Conservation (phyloP, 2,329 filamentous ascomycete species). For the Cercospora sp. region DNA sequence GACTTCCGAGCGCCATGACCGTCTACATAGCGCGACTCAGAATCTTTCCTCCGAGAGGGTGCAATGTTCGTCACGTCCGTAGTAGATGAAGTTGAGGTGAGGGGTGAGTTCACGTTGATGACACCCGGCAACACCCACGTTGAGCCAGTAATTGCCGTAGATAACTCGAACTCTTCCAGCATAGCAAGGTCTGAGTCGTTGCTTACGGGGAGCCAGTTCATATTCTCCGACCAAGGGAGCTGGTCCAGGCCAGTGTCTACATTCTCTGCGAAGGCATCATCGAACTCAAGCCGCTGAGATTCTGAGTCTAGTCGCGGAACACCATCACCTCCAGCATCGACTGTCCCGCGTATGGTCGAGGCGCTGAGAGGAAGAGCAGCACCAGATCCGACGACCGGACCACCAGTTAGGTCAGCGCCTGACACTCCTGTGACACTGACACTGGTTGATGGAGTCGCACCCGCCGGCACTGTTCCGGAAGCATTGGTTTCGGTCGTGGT, state of each 20-base stretch:
- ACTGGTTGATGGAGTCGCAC: neutral
- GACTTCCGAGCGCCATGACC: constrained; percentile 1
- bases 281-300: neutral
- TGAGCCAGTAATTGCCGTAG: neutral
- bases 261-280: neutral
- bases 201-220: constrained; percentile 7
- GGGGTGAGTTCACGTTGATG: neutral
- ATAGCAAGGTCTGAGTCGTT: neutral
- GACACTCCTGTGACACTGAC: neutral
- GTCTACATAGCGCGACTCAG: constrained; percentile 2
- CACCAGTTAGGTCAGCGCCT: neutral
- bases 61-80: neutral
- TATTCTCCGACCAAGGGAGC: neutral
- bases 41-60: neutral
- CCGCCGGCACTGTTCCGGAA: neutral
- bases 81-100: neutral
- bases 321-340: neutral
- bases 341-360: neutral
- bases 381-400: neutral
- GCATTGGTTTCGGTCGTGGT: neutral
- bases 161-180: neutral
- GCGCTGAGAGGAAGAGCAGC: neutral
- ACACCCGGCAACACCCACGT: neutral
- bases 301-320: neutral
- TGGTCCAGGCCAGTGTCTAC: neutral